Evolutionary conservation across 441 rosid genomes (phyloP), one percentile per base, ranked within the genome.

Genomic region (Kokia cookei): DNA sequence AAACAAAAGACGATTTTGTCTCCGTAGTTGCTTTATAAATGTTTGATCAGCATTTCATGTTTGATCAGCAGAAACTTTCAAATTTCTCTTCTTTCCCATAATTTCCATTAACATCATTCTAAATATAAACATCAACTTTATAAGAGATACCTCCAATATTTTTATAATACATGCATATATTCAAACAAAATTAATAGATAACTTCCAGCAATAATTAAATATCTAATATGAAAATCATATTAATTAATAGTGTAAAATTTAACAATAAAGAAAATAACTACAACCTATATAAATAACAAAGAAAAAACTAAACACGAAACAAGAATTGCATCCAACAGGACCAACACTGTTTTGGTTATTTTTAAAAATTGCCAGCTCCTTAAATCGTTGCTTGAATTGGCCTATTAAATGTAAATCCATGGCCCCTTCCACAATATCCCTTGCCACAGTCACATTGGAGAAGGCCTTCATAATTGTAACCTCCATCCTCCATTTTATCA

Each of bases 341-440:
- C 7, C 40, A 35, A 35, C n/a, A 53, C 32, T 43, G 15, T 74
- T 73, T 43, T 65, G 74, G 75, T 71, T 64, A 27, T 77, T 70
- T 57, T 65, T 78, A 58, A 71, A 24, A 55, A 70, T 59, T 22
- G 63, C 37, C 59, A 65, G 69, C 32, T 73, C 74, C 84, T 88
- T 78, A 82, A 63, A 86, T 90, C 65, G 88, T 87, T 57, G 86
- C 89, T 76, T 86, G 91, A 84, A 83, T 83, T 17, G 75, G 88
- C 62, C 89, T 91, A 77, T 78, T 89, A 57, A 88, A 78, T 85
- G 93, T 84, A 69, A 47, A 79, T 68, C 93, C 91, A 78, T 88
- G 96, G 42, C 96, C 94, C 81, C 93, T 86, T 72, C 97, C 97
- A 7, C 93, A 93, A 60, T 74, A 65, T 72, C 94, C 90, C 81